A percentile compares a stretch with the other conserved stretches of the same genome.
These are phyloP conservation scores for Breynia disticha DNA, from an alignment of 441 rosid species.

Conservation along the genomic window DNA sequence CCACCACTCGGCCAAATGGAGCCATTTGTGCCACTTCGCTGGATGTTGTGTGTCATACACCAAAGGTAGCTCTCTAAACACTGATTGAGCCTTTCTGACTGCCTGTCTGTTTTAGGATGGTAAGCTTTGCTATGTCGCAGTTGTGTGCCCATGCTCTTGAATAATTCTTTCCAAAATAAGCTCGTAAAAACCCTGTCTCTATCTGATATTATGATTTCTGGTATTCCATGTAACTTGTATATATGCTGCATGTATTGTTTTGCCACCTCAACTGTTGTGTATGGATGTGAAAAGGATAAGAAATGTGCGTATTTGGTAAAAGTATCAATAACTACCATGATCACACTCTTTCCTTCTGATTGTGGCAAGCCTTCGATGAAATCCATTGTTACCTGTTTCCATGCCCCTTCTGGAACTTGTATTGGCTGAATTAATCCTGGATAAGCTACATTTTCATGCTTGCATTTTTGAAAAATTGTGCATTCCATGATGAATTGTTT, in stretches of 20 bases:
- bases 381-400: slow-evolving; percentile 3
- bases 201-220: neutral
- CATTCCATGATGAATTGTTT: neutral
- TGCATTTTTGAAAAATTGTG: neutral
- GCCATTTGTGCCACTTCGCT: neutral
- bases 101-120: neutral
- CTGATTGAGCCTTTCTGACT: neutral
- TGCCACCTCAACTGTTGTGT: neutral
- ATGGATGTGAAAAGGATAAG: neutral
- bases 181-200: neutral
- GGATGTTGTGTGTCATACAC: neutral
- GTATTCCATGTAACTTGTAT: neutral
- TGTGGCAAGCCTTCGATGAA: neutral
- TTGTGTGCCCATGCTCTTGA: neutral
- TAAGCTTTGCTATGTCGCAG: neutral
- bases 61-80: neutral
- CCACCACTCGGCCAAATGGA: neutral
- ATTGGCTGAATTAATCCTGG: too few relatives aligned
- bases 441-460: neutral
- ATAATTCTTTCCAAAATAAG: neutral
- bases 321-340: neutral
- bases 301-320: slow-evolving; percentile 4
- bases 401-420: neutral
- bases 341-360: accelerated
- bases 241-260: neutral